Evolutionary conservation across 2,329 filamentous ascomycete genomes (phyloP).

Genomic region (Ceratocystis huliohia): DNA sequence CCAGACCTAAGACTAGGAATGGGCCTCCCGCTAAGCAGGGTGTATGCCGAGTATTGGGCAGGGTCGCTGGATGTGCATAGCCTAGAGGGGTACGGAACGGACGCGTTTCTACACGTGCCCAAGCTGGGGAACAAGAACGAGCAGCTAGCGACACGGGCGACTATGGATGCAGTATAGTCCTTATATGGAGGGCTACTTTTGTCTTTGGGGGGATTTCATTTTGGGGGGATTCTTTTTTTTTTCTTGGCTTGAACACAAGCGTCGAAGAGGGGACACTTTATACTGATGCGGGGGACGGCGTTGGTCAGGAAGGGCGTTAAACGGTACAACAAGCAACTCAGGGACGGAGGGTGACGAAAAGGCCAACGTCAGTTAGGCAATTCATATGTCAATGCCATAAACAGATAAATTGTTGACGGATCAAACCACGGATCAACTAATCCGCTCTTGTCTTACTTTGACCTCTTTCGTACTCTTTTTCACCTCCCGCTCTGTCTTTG

Average conservation of each 20-base stretch:
- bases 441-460: not conserved
- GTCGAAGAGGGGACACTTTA: no score
- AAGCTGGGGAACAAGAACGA: constrained; percentile 98
- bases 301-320: not conserved
- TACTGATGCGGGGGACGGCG: not conserved
- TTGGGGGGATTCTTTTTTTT: not conserved
- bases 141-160: constrained; percentile 66
- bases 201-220: not conserved
- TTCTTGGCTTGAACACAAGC: not conserved
- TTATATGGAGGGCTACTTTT: not conserved
- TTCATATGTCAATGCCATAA: not conserved
- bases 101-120: constrained; percentile 91
- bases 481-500: not conserved
- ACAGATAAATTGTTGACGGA: not conserved
- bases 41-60: constrained; percentile 98
- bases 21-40: constrained; percentile 80
- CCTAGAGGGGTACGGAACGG: constrained; percentile 87
- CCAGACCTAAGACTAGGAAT: constrained; percentile 83
- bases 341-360: no score
- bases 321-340: not conserved
- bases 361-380: not conserved
- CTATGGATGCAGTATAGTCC: constrained; percentile 58
- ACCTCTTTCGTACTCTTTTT: not conserved
- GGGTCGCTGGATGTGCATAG: constrained; percentile 83
- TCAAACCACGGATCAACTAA: not conserved